Base-by-base conservation (phyloP, 1,139 yeast species). In the Hyphopichia burtonii region DNA sequence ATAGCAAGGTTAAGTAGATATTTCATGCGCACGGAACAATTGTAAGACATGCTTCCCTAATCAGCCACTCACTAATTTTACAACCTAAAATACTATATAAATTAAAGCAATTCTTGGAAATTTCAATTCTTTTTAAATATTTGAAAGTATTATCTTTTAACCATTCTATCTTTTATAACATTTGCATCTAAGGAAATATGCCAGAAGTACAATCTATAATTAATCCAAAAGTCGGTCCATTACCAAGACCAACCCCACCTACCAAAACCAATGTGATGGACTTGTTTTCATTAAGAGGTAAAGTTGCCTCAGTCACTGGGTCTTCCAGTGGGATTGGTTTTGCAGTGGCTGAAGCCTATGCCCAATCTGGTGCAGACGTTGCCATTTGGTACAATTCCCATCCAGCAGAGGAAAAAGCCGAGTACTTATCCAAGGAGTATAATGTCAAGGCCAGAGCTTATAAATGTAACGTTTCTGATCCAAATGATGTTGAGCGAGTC, bases 301-400 rank as follows among this genome's bases (percentile, higher is more conserved):
- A 86, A 63, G 88, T 86, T 16, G 95, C 95, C 42, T 80, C 89
- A n/a, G 80, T 89, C 45, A 86, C 96, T 16, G 96, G 96, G 27
- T 84, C 94, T 3, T 83, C 94, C 14, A 77, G 85, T 32, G 96
- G 96, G 23, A 89, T 89, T 54, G 96, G 96, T 11, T 75, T 68
- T 50, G 89, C 87, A 4, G 88, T 87, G 22, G 96, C 96, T 36
- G 86, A 82, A 58, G 94, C 91, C 0, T 87, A 72, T 56, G 91
- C 94, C 40, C 94, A 87, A 66, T 94, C 94, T 4, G 96, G 96
- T 41, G 96, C 96, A 10, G 89, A 86, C 51, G 85, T 89, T 36
- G 93, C 91, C 48, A 75, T 89, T 54, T 87, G 96, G 96, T 68
- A 69, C 52, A 69, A 69, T 48, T 63, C 72, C 32, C 63, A 80